Conservation (phyloP, 371 early-diverging fungal genomes). For the Batkoa obscura region DNA sequence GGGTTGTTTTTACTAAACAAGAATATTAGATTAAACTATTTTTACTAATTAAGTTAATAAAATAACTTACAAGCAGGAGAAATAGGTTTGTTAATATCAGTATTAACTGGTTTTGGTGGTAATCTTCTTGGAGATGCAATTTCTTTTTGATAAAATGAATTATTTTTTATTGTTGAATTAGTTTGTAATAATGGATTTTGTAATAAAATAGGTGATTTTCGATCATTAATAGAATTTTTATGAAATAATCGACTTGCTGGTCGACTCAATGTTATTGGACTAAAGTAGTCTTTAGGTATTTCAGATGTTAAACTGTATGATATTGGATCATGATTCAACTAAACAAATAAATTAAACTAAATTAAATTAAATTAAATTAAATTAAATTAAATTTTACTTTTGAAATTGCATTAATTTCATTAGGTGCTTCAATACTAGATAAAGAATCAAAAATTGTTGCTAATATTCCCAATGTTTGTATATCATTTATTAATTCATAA, state of each 20-base stretch:
- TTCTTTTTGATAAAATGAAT: no score
- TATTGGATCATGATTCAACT: neutral
- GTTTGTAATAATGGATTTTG: no score
- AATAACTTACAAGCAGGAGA: neutral
- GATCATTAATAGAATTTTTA: no score
- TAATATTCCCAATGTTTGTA: constrained; percentile 67
- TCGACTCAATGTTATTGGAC: neutral
- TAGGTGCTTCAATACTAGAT: constrained; percentile 7
- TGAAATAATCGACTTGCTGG: no score
- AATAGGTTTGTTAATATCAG: neutral
- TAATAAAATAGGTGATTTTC: no score
- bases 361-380: neutral
- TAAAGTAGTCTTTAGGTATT: constrained; percentile 7
- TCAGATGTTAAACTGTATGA: neutral
- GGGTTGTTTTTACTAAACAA: no score
- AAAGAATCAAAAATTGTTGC: constrained; percentile 41
- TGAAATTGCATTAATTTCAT: neutral
- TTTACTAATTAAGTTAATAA: no score
- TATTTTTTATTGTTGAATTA: no score
- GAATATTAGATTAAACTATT: no score
- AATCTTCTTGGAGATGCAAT: neutral
- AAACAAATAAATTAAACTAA: neutral
- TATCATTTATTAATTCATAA: constrained; percentile 46
- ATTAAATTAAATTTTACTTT: neutral
- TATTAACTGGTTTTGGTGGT: neutral